Base-by-base conservation (phyloP, 192 early-diverging fungal species). In the Kappamyces sp. region DNA sequence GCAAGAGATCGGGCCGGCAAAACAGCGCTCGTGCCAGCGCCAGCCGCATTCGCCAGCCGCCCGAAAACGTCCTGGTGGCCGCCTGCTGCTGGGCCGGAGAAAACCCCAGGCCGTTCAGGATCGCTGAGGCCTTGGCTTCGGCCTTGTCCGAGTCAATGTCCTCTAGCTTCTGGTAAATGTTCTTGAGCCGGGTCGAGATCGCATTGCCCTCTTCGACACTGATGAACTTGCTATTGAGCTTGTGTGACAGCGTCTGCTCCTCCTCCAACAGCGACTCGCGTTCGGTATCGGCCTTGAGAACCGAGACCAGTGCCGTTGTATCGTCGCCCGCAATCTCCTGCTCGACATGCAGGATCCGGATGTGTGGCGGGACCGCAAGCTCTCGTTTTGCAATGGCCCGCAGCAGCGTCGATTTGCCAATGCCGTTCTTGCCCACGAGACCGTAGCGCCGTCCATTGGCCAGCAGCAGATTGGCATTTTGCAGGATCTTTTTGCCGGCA, bases 91-190 rank as follows among this genome's bases (percentile, higher is more conserved):
- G 80, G 43, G 76, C 70, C 13, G 82, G 81, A 40, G 71, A 61
- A 78, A 91, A 91, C 43, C 87, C 87, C 47, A 87, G 77, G 49
- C 83, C 83, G 48, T 76, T 73, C 41, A 91, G 73, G 65, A 81
- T 81, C 34, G 72, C 47, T 4, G 74, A 69, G 1, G 79, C 79
- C 48, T 67, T 76, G 34, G 93, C 75, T 68, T 97, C 97, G 3
- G 97, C 97, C 73, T 91, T 95, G 70, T 97, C 90, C 33, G 92
- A 88, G 65, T 97, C 97, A 71, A 99, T 96, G 13, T 94, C 93
- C 62, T 88, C 84, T 53, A 99, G 73, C 67, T 89, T 90, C 50
- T 69, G 51, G 74, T 94, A 93, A 31, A 92, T 77, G 40, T 87
- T 79, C 74, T 92, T 92, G 34, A 99, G 71, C 44, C 81, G 71